Evolutionary conservation across 768 basidiomycete genomes (phyloP).

Genomic region (Pulveroboletus ravenelii): DNA sequence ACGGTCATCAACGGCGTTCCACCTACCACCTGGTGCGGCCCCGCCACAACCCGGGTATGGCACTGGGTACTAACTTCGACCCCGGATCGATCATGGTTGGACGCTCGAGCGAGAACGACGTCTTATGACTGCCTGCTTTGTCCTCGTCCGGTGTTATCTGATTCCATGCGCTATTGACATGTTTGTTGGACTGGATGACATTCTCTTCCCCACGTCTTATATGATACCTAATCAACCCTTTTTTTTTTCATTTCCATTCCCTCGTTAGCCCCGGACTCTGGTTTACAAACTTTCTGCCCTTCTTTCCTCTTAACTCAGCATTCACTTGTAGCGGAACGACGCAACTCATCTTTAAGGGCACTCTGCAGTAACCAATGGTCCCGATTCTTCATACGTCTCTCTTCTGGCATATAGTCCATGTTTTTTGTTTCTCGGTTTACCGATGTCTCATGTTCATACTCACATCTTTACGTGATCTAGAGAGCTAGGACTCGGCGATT

Average conservation of each 20-base stretch:
- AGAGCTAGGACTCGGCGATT: no score
- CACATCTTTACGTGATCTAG: no score
- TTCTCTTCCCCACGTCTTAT: conserved; percentile 3
- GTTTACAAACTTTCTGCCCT: not conserved
- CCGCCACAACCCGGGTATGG: conserved; percentile 44
- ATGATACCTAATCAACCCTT: conserved; percentile 12
- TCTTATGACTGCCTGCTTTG: not conserved
- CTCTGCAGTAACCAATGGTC: not conserved
- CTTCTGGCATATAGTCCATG: no score
- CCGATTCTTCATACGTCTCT: not conserved
- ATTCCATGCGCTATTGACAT: conserved; percentile 2
- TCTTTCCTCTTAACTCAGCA: conserved; percentile 9
- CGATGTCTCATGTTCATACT: no score
- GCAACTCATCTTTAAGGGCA: not conserved
- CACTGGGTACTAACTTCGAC: conserved; percentile 5
- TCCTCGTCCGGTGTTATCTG: not conserved
- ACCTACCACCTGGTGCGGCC: conserved; percentile 73
- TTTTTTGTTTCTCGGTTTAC: no score
- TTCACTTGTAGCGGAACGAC: not conserved
- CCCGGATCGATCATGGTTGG: not conserved
- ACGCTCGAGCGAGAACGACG: conserved; percentile 2
- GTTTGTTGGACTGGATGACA: conserved; percentile 10
- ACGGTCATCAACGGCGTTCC: conserved; percentile 47
- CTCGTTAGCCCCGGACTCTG: conserved; percentile 9
- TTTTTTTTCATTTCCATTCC: not conserved